Evolutionary conservation across 371 early-diverging fungal species (phyloP), one percentile per base, ranked within the genome.

Genomic region (Rhizopus stolonifer): DNA sequence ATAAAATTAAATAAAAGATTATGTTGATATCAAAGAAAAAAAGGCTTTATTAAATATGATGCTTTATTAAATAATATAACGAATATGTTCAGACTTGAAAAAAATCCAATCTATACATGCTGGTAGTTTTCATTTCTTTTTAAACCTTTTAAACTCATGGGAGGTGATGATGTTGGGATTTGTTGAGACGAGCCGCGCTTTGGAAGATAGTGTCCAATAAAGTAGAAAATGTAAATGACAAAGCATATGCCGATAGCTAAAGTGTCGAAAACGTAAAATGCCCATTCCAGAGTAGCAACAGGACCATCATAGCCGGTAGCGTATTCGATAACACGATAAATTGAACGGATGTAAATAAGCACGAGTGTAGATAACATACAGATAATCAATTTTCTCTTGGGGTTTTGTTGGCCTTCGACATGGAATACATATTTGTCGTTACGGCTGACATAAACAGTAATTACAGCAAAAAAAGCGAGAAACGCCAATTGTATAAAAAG

Each of bases 221-320:
- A 57, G 1, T 25, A 22, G 2, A 57, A 4, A 23, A 3, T 5
- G 33, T 57, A 50, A n/a, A 45, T 2, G 18, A 57, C 9, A 34
- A 57, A 57, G 15, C 38, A 36, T 9, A 31, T 13, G 13, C 26
- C 7, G 18, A 57, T 45, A 11, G 45, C 22, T 4, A 57, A 38
- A 31, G 46, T 29, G n/a, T 57, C 57, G 34, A 57, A 57, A 1
- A 51, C 32, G 50, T 57, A 57, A 25, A 57, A 51, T n/a, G 51
- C 38, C 57, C 57, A 57, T 39, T 57, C 57, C 6, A 25, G n/a
- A 1, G 18, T 44, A 13, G 50, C 45, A 6, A 57, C 34, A 25
- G 46, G 31, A 0, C 46, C 50, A 38, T 10, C 39, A 17, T 36
- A 57, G 15, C 56, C 51, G 36, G 13, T 14, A 26, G 36, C 36